These are phyloP conservation scores for Talaromyces amestolkiae DNA, from an alignment of 2,329 filamentous ascomycete genomes.

Conservation along the genomic window DNA sequence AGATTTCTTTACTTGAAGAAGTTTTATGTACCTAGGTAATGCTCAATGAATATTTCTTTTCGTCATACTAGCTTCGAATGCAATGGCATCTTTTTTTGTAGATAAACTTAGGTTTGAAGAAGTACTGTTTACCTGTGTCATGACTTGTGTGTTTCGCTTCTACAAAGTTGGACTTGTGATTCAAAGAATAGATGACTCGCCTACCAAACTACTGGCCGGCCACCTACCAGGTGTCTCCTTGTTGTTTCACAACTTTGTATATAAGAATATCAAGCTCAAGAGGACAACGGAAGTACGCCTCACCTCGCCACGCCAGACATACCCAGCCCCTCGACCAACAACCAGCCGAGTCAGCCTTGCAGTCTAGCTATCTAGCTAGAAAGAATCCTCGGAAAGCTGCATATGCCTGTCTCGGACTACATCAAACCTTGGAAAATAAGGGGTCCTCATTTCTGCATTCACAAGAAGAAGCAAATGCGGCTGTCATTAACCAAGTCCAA, in stretches of 20 bases:
- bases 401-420: neutral
- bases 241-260: neutral
- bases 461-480: neutral
- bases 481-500: neutral
- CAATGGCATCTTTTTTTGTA: neutral
- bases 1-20: neutral
- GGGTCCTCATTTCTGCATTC: neutral
- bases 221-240: neutral
- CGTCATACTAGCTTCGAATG: neutral
- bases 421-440: neutral
- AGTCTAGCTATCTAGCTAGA: neutral
- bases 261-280: neutral
- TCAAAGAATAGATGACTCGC: neutral
- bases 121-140: neutral
- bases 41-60: conserved; percentile 9
- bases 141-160: neutral
- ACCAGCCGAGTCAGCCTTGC: neutral
- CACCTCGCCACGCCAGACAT: neutral
- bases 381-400: neutral
- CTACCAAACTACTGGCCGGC: neutral
- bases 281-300: neutral
- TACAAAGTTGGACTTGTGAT: no score
- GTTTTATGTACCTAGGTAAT: conserved; percentile 17
- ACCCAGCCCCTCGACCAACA: neutral
- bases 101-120: neutral